These are phyloP conservation scores for Triangularia verruculosa DNA, from an alignment of 2,329 filamentous ascomycete species.

Conservation along the genomic window DNA sequence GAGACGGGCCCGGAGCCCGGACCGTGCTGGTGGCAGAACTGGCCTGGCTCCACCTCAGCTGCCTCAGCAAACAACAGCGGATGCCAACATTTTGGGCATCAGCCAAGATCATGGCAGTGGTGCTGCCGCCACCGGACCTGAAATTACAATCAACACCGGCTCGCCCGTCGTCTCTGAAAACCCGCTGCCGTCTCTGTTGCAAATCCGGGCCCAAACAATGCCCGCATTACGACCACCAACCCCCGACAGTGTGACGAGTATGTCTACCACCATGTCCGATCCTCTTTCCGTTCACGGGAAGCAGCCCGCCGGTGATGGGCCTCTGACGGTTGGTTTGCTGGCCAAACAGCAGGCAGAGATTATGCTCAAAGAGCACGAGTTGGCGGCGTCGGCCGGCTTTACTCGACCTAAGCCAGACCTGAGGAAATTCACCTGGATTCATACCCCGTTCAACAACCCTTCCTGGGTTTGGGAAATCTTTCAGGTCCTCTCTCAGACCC, in stretches of 20 bases:
- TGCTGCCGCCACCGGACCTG: conserved; percentile 30
- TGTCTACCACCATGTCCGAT: conserved; percentile 34
- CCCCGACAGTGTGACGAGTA: conserved; percentile 29
- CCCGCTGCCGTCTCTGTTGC: conserved; percentile 31
- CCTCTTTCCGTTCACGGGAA: conserved; percentile 21
- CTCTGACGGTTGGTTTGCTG: conserved; percentile 15
- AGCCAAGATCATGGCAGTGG: conserved; percentile 25
- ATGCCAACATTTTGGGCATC: not conserved
- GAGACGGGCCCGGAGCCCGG: conserved; percentile 15
- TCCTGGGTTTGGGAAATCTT: conserved; percentile 51
- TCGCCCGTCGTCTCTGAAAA: conserved; percentile 25
- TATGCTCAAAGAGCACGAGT: conserved; percentile 28
- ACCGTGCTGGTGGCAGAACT: not conserved
- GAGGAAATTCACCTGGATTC: conserved; percentile 57
- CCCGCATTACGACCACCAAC: conserved; percentile 33
- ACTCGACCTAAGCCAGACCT: conserved; percentile 37
- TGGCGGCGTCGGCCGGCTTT: conserved; percentile 36
- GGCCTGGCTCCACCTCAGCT: not conserved
- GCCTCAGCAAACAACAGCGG: not conserved
- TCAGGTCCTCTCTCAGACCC: conserved; percentile 44
- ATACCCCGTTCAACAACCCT: conserved; percentile 56
- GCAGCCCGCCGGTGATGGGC: conserved; percentile 12
- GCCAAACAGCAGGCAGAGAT: conserved; percentile 22
- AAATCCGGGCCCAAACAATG: conserved; percentile 32
- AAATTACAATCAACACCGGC: conserved; percentile 38